Evolutionary conservation across 306 rosid genomes (phyloP).

Genomic region (Pueraria montana): DNA sequence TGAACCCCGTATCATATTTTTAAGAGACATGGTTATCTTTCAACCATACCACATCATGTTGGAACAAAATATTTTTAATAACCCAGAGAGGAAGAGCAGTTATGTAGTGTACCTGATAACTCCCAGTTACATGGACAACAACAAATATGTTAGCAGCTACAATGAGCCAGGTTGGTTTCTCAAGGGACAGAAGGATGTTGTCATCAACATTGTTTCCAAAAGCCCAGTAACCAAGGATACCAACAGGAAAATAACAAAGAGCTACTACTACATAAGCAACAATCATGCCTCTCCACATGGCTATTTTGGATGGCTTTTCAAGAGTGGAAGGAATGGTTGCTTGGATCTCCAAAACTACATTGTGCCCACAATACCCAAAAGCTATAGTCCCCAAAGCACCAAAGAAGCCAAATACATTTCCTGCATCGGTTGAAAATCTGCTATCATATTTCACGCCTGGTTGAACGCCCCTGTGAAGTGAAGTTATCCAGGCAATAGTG

Average conservation of each 20-base stretch:
- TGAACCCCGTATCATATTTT: too few relatives aligned
- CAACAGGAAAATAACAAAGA: constrained; percentile 84
- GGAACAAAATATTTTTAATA: too few relatives aligned
- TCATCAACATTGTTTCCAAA: constrained; percentile 71
- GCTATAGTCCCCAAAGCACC: constrained; percentile 74
- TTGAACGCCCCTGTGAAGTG: constrained; percentile 65
- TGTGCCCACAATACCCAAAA: constrained; percentile 88
- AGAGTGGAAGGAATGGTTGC: constrained; percentile 96
- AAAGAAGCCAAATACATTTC: constrained; percentile 63
- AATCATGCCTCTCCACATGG: constrained; percentile 87
- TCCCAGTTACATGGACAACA: constrained; percentile 81
- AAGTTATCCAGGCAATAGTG: constrained; percentile 80
- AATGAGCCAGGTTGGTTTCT: constrained; percentile 87
- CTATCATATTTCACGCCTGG: constrained; percentile 54
- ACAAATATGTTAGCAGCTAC: constrained; percentile 80
- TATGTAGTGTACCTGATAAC: constrained; percentile 74
- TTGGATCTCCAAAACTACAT: constrained; percentile 88
- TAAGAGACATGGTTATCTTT: too few relatives aligned
- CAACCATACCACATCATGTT: too few relatives aligned
- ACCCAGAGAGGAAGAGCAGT: background rate
- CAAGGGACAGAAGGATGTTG: constrained; percentile 73
- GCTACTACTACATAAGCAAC: constrained; percentile 80
- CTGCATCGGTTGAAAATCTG: constrained; percentile 49
- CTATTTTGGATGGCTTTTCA: constrained; percentile 84
- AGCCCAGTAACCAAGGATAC: constrained; percentile 70